These are phyloP conservation scores for Plasmodium cynomolgi DNA, from an alignment of 169 alveolate species.

Conservation along the genomic window DNA sequence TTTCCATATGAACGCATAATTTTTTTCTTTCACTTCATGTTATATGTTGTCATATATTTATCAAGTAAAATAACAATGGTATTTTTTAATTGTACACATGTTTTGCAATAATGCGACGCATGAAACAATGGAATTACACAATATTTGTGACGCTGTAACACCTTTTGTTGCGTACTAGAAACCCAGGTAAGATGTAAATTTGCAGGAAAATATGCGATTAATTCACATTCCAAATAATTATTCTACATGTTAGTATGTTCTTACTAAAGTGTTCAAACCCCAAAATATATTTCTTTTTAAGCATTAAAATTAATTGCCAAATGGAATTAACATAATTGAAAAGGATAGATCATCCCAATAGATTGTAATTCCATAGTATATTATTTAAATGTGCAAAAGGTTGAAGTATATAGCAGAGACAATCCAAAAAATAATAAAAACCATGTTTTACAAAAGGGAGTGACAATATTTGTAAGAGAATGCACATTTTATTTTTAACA, in stretches of 20 bases:
- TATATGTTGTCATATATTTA: background rate
- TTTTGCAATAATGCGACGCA: background rate
- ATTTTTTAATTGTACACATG: background rate
- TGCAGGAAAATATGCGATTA: background rate
- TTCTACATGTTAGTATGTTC: background rate
- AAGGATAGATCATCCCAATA: background rate
- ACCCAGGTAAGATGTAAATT: background rate
- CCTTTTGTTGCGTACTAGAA: background rate
- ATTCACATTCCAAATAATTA: background rate
- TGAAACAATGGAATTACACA: background rate
- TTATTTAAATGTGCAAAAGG: background rate
- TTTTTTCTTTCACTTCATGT: background rate
- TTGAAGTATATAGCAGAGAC: background rate
- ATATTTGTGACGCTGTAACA: background rate
- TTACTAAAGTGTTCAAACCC: background rate
- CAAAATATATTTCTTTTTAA: background rate
- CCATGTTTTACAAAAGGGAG: background rate
- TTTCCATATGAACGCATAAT: background rate
- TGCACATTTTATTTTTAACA: background rate
- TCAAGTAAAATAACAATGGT: background rate
- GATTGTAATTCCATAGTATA: background rate
- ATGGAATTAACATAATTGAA: background rate
- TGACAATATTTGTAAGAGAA: background rate
- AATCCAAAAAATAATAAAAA: background rate
- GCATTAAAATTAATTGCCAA: background rate